phyloP scores from a whole-genome alignment of 1,284 basidiomycete genomes.

The Entoloma clypeatum region DNA sequence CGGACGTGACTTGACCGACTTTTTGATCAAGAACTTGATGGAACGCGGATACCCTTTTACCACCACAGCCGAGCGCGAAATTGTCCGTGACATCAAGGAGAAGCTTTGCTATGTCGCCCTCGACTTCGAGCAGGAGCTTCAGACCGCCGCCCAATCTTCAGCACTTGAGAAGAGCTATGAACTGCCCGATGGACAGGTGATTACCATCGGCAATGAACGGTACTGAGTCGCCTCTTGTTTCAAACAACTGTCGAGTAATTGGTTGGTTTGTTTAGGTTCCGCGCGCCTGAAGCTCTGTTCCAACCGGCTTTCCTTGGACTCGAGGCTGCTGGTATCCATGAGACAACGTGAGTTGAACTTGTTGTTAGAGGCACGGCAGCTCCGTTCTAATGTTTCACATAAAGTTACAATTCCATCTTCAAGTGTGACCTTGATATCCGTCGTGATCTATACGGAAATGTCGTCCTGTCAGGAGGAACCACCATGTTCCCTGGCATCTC shows the following conservation, averaged over 20 bases:
- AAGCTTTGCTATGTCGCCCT: conserved; percentile 97
- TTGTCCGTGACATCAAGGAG: conserved; percentile 98
- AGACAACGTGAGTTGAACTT: conserved; percentile 70
- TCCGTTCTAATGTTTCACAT: conserved; percentile 6
- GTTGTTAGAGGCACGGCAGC: background rate
- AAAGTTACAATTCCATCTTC: conserved; percentile 83
- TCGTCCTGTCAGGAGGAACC: conserved; percentile 93
- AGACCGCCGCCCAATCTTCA: conserved; percentile 89
- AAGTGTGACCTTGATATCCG: conserved; percentile 81
- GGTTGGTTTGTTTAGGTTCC: conserved; percentile 60
- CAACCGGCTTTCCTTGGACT: conserved; percentile 92
- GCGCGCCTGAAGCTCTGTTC: conserved; percentile 96
- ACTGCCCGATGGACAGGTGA: conserved; percentile 94
- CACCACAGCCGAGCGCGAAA: conserved; percentile 92
- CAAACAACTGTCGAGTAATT: conserved; percentile 8
- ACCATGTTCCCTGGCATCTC: conserved; percentile 98
- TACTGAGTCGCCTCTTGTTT: conserved; percentile 22
- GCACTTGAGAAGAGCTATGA: conserved; percentile 95
- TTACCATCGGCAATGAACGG: conserved; percentile 96
- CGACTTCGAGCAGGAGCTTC: conserved; percentile 95
- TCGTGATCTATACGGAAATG: conserved; percentile 90
- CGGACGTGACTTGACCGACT: conserved; percentile 92
- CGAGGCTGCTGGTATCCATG: conserved; percentile 92
- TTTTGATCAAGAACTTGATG: conserved; percentile 89
- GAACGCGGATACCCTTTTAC: conserved; percentile 96